These are phyloP conservation scores for Aspergillus sp. DNA, from an alignment of 2,329 filamentous ascomycete genomes.

Conservation along the genomic window DNA sequence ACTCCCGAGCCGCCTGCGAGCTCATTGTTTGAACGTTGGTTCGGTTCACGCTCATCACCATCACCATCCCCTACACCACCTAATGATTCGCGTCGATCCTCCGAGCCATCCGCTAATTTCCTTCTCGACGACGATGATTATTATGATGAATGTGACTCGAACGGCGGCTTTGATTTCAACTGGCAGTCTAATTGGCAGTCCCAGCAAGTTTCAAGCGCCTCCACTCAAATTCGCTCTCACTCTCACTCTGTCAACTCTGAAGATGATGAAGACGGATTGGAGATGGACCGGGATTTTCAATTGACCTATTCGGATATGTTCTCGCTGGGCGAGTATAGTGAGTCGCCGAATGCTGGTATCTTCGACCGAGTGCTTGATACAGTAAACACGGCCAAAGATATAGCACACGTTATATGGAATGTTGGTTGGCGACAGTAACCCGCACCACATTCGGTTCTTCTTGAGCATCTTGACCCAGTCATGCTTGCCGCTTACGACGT, in stretches of 20 bases:
- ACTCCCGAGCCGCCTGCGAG: conserved; percentile 54
- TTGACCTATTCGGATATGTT: conserved; percentile 84
- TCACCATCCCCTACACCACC: conserved; percentile 66
- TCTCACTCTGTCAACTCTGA: conserved; percentile 28
- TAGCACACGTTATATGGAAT: conserved; percentile 61
- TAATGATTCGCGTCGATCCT: conserved; percentile 71
- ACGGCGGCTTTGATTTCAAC: conserved; percentile 34
- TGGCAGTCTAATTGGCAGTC: conserved; percentile 44
- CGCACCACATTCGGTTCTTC: not conserved
- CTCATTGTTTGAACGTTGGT: conserved; percentile 25
- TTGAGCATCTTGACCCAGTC: no score
- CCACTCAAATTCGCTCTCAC: conserved; percentile 16
- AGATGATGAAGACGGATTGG: conserved; percentile 52
- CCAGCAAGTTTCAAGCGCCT: conserved; percentile 11
- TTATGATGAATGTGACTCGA: conserved; percentile 48
- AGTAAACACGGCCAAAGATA: conserved; percentile 58
- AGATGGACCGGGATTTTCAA: conserved; percentile 55
- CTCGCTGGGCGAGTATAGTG: conserved; percentile 76
- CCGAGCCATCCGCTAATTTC: conserved; percentile 59
- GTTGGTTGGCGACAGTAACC: conserved; percentile 54
- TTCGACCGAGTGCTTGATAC: conserved; percentile 77
- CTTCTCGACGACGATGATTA: conserved; percentile 58
- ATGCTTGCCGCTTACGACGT: not conserved
- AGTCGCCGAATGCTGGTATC: conserved; percentile 56
- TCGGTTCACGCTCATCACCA: conserved; percentile 38